These are phyloP conservation scores for Mortierella sp. DNA, from an alignment of 371 early-diverging fungal species.

Conservation along the genomic window DNA sequence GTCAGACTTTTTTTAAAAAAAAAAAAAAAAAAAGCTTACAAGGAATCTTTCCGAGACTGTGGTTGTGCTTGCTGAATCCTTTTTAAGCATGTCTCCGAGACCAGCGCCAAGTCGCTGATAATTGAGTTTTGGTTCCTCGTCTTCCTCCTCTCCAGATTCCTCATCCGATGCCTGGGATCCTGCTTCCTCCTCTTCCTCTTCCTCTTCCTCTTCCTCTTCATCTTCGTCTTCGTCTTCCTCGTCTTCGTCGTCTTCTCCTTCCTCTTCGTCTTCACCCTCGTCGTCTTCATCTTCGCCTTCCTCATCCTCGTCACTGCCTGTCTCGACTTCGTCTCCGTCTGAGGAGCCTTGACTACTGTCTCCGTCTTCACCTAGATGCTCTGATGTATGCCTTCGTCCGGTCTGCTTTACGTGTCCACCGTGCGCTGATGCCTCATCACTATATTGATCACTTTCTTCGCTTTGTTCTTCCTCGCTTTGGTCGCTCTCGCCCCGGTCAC, in stretches of 20 bases:
- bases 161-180: conserved; percentile 10
- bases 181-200: conserved; percentile 54
- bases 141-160: conserved; percentile 66
- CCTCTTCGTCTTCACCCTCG: conserved; percentile 31
- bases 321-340: conserved; percentile 54
- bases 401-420: neutral
- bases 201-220: conserved; percentile 49
- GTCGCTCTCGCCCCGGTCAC: conserved; percentile 20
- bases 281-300: conserved; percentile 52
- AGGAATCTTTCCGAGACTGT: conserved; percentile 85
- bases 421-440: conserved; percentile 7
- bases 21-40: conserved; percentile 58
- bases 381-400: conserved; percentile 9
- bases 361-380: conserved; percentile 21
- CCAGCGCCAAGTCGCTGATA: conserved; percentile 86
- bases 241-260: conserved; percentile 35
- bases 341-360: too few species aligned
- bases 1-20: neutral
- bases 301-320: conserved; percentile 11
- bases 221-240: conserved; percentile 35
- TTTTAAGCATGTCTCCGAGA: conserved; percentile 79
- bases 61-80: conserved; percentile 86
- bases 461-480: neutral
- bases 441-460: conserved; percentile 2
- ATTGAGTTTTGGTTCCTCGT: conserved; percentile 90